Percentiles rank a stretch among this genome's conserved stretches.
phyloP scores from a whole-genome alignment of 129 eudicot species.

The Calendula officinalis region DNA sequence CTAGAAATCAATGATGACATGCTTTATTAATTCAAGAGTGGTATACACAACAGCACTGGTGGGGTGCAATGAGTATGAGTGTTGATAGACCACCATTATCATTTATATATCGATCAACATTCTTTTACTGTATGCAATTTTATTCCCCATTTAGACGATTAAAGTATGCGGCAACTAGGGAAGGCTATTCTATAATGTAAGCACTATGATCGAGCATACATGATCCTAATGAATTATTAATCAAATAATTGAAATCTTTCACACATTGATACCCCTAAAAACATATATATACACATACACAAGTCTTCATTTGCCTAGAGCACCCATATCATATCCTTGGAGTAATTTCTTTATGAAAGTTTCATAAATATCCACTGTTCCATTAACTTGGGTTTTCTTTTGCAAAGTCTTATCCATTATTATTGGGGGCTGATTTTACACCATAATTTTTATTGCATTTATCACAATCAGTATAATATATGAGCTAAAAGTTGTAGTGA shows the following conservation, averaged over 20 bases:
- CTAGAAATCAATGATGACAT: conserved; percentile 26
- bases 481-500: no score
- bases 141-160: no score
- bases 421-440: no score
- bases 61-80: conserved; percentile 36
- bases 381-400: conserved; percentile 14
- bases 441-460: no score
- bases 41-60: conserved; percentile 36
- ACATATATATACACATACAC: conserved; percentile 3
- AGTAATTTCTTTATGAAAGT: conserved; percentile 7
- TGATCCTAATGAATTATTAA: conserved; percentile 8
- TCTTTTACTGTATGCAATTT: no score
- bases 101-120: not conserved
- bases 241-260: conserved; percentile 16
- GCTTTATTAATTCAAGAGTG: conserved; percentile 30
- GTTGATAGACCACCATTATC: conserved; percentile 23
- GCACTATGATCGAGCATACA: conserved; percentile 23
- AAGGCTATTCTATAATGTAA: conserved; percentile 22
- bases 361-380: conserved; percentile 22
- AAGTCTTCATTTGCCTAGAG: conserved; percentile 9
- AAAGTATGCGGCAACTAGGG: conserved; percentile 38
- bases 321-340: not conserved
- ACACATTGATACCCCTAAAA: not conserved
- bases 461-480: no score
- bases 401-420: conserved; percentile 15